Evolutionary conservation across 2,329 filamentous ascomycete genomes (phyloP).

Genomic region (Grosmannia clavigera): DNA sequence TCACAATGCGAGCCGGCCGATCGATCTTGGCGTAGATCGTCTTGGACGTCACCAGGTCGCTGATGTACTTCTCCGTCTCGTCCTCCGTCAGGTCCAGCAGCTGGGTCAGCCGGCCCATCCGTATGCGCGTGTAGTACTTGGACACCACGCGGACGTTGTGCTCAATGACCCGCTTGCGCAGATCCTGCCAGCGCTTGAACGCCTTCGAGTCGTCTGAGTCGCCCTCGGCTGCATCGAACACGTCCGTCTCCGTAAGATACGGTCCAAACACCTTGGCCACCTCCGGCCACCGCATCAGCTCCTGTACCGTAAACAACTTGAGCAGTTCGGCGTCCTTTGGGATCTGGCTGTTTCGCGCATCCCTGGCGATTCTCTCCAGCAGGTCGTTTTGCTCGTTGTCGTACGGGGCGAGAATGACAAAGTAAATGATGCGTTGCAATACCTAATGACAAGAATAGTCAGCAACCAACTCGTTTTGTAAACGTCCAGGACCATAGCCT

Average conservation of each 20-base stretch:
- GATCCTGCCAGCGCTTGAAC: constrained; percentile 77
- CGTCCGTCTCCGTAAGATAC: constrained; percentile 77
- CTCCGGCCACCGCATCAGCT: constrained; percentile 97
- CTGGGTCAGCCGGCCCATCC: constrained; percentile 79
- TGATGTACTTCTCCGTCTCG: constrained; percentile 98
- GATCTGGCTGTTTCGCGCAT: constrained; percentile 68
- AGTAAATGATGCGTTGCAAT: constrained; percentile 92
- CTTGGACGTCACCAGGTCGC: constrained; percentile 91
- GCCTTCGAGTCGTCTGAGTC: constrained; percentile 67
- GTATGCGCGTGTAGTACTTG: constrained; percentile 97
- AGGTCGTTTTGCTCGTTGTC: constrained; percentile 98
- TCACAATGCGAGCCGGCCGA: constrained; percentile 80
- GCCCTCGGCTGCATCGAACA: constrained; percentile 60
- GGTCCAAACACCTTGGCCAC: constrained; percentile 81
- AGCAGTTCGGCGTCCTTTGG: constrained; percentile 73
- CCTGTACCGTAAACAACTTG: constrained; percentile 87
- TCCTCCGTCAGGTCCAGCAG: constrained; percentile 86
- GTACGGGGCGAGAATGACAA: constrained; percentile 88
- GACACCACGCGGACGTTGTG: constrained; percentile 96
- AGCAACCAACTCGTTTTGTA: background rate
- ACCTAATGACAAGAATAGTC: constrained; percentile 36
- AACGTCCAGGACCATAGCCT: background rate
- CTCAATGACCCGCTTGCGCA: constrained; percentile 97
- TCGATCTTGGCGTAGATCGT: constrained; percentile 98
- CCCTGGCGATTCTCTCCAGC: constrained; percentile 80